Conservation (phyloP, 805 yeast species). For the Saturnispora silvae region DNA sequence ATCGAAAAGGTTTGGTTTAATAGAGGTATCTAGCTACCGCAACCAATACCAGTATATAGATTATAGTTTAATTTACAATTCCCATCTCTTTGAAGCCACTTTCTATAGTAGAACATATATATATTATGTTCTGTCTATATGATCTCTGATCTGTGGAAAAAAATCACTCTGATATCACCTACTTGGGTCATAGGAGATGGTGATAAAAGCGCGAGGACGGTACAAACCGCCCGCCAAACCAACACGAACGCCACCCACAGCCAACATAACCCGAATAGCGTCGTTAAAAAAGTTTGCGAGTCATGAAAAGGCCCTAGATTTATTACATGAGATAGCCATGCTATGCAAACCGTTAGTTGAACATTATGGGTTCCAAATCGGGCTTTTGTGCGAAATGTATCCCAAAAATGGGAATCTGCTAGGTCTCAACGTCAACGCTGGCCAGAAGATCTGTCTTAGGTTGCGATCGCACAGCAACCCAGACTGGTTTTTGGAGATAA, state of each 20-base stretch:
- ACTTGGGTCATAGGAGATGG: conserved; percentile 13
- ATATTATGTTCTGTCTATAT: too few relatives aligned
- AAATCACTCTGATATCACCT: background rate
- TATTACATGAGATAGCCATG: conserved; percentile 59
- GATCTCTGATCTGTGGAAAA: too few relatives aligned
- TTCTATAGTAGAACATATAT: too few relatives aligned
- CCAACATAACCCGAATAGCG: conserved; percentile 27
- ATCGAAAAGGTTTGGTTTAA: conserved; percentile 69
- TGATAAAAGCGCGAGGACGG: conserved; percentile 18
- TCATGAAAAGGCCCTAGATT: conserved; percentile 40
- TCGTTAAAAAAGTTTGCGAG: conserved; percentile 36
- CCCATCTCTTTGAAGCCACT: too few relatives aligned
- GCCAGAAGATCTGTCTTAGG: conserved; percentile 61
- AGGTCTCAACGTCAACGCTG: conserved; percentile 76
- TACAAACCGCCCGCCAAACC: conserved; percentile 9
- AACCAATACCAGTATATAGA: too few relatives aligned
- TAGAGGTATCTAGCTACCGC: conserved; percentile 63
- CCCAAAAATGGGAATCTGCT: conserved; percentile 58
- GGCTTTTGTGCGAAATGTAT: conserved; percentile 64
- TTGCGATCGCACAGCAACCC: conserved; percentile 50
- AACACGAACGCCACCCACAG: conserved; percentile 25
- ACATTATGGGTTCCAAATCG: conserved; percentile 53
- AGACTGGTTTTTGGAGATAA: conserved; percentile 46
- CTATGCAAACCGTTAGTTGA: conserved; percentile 73
- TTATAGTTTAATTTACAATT: too few relatives aligned